Evolutionary conservation across 176 grass and related monocot genomes (phyloP), one percentile per base, ranked within the genome.

Genomic region (Oryza coarctata): DNA sequence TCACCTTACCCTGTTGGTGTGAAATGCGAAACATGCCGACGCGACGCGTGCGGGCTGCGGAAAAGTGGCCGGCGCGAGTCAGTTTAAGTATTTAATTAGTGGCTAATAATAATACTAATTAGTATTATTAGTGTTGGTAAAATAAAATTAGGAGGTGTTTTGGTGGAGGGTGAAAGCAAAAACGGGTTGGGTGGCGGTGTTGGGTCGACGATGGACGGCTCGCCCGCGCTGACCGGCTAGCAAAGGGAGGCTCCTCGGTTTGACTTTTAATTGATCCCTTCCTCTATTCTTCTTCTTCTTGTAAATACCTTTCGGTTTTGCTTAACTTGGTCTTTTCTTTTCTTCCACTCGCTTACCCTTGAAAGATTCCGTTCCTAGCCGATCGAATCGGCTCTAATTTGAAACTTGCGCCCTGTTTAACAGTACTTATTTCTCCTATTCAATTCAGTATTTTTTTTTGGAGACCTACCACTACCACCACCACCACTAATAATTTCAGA

Each of bases 231-330:
- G 81, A 84, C 81, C 69, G 79, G n/a, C n/a, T n/a, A n/a, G 17
- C 4, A 10, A 33, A 32, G 38, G 14, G 12, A 33, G 63, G 22
- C 13, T 76, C 39, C 3, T 7, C 0, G 32, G 2, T 88, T 74
- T 84, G 82, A 80, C 87, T 75, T 84, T 79, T 35, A 31, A 68
- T 75, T 63, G 49, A 88, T 88, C 58, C 65, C 11, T 69, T 77
- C 72, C 34, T n/a, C 18, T 70, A 17, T 0, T 35, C 6, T 31
- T 17, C 4, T 4, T 7, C 4, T 14, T 33, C 32, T 33, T 33
- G 3, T 33, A 2, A n/a, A n/a, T n/a, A n/a, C n/a, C n/a, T n/a
- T n/a, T n/a, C n/a, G n/a, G n/a, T n/a, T n/a, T n/a, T n/a, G n/a
- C n/a, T n/a, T n/a, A n/a, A 3, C 68, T 6, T 69, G 63, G 29